Base-by-base conservation (phyloP, 768 basidiomycete species). In the Mycena maculata region DNA sequence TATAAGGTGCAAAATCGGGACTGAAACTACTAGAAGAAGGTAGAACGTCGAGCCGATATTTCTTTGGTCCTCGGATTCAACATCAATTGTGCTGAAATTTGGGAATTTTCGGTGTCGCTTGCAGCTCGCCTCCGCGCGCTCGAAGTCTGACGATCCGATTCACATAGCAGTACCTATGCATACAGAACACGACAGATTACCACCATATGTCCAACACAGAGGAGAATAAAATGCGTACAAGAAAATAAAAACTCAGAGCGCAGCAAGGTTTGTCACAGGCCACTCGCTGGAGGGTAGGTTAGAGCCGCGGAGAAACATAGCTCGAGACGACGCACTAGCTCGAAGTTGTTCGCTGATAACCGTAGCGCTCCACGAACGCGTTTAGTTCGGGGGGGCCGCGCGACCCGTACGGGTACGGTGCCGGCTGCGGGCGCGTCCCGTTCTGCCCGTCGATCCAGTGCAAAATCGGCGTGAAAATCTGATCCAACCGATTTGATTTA, bases 381-480 rank as follows among this genome's bases (percentile, higher is more conserved):
- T 94, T 92, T 33, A 98, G 82, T 75, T 91, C 85, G 69, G 88
- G 87, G 0, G 97, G 98, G 22, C 96, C 98, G 65, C 98, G 90
- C 63, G 95, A 95, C 48, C 98, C 98, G 77, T 99, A 99, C 11
- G 90, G 88, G 81, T 99, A 99, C 18, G 84, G 76, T 49, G 87
- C 80, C 4, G 94, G 95, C 73, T 78, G 88, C 48, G 96, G 96
- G n/a, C 79, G 79, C 45, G 82, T 79, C 4, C 90, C 92, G 50
- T 81, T 77, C 78, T 84, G 84, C 20, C 94, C 93, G 18, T 98
- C 96, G 77, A 97, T 96, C 95, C 95, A 96, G 82, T 96, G 96
- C 72, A 98, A 78, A 77, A 97, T 92, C n/a, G 94, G 95, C 25
- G 95, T 96, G 83, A 95, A 96, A 73, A 96, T 96, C 93, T 95